Conservation (phyloP, 176 grass and related monocot genomes). For the Rhynchospora pubera region DNA sequence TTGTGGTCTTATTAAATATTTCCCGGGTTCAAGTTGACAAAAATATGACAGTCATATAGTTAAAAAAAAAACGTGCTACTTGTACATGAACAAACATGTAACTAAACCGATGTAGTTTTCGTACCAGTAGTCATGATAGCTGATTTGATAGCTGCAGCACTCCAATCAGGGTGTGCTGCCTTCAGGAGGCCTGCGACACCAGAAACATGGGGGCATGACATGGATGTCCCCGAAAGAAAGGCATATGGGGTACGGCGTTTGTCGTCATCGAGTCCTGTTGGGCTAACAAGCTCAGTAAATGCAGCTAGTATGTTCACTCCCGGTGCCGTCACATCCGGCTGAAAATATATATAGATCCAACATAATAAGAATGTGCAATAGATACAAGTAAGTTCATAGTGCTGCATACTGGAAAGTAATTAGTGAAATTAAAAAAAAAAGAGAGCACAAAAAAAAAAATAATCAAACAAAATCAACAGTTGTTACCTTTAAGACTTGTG, state of each 20-base stretch:
- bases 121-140: constrained; percentile 66
- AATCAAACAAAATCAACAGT: too few relatives aligned
- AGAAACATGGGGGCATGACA: constrained; percentile 62
- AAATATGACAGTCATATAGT: too few relatives aligned
- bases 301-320: constrained; percentile 54
- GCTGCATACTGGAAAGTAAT: not conserved
- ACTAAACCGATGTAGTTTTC: too few relatives aligned
- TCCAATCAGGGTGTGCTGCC: constrained; percentile 47
- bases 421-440: not conserved
- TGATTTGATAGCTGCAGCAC: constrained; percentile 49
- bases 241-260: constrained; percentile 39
- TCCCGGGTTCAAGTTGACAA: too few relatives aligned
- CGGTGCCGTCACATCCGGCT: constrained; percentile 24
- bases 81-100: too few relatives aligned
- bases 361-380: not conserved
- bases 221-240: constrained; percentile 67
- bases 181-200: constrained; percentile 52
- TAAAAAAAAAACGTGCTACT: too few relatives aligned
- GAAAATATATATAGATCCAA: not conserved
- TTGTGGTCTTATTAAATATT: too few relatives aligned
- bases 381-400: not conserved
- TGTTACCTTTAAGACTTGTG: constrained; percentile 58
- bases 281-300: constrained; percentile 43
- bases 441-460: too few relatives aligned
- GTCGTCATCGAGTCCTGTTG: not conserved